Conservation (phyloP, 805 yeast species). For the Sungouiozyma ichnusensis region DNA sequence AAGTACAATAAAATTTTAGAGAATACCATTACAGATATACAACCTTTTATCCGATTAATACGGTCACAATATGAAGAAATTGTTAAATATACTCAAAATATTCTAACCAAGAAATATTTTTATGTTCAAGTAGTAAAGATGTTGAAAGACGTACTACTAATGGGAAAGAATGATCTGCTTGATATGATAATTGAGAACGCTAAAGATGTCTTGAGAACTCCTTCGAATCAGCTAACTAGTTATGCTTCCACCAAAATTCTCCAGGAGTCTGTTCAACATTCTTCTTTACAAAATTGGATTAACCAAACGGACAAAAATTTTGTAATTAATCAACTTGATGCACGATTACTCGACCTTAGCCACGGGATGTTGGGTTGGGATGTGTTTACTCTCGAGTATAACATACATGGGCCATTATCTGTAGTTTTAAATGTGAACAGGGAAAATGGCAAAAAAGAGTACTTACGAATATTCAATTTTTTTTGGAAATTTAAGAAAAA, state of each 20-base stretch:
- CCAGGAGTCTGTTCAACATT: slow-evolving; percentile 48
- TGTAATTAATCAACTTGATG: slow-evolving; percentile 56
- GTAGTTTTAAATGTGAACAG: slow-evolving; percentile 43
- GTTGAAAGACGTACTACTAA: slow-evolving; percentile 55
- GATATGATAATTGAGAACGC: slow-evolving; percentile 52
- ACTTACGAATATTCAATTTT: slow-evolving; percentile 74
- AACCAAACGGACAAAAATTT: slow-evolving; percentile 29
- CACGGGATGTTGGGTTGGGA: slow-evolving; percentile 84
- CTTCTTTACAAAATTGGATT: slow-evolving; percentile 37
- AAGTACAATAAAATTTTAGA: slow-evolving; percentile 7
- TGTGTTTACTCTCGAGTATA: slow-evolving; percentile 78
- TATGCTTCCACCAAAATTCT: slow-evolving; percentile 56
- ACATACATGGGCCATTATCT: slow-evolving; percentile 41
- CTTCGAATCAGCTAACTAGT: slow-evolving; percentile 54
- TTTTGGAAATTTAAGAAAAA: slow-evolving; percentile 70
- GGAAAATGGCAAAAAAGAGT: slow-evolving; percentile 41
- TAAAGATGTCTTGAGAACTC: slow-evolving; percentile 40
- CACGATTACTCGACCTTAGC: slow-evolving; percentile 64
- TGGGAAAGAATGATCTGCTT: slow-evolving; percentile 77
- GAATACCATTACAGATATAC: slow-evolving; percentile 3
- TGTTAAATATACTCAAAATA: slow-evolving; percentile 38
- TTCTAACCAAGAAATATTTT: slow-evolving; percentile 40
- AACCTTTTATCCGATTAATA: slow-evolving; percentile 28
- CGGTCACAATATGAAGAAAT: slow-evolving; percentile 42
- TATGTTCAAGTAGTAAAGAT: slow-evolving; percentile 47